Conservation (phyloP, 2,329 filamentous ascomycete genomes). For the Neonectria punicea region DNA sequence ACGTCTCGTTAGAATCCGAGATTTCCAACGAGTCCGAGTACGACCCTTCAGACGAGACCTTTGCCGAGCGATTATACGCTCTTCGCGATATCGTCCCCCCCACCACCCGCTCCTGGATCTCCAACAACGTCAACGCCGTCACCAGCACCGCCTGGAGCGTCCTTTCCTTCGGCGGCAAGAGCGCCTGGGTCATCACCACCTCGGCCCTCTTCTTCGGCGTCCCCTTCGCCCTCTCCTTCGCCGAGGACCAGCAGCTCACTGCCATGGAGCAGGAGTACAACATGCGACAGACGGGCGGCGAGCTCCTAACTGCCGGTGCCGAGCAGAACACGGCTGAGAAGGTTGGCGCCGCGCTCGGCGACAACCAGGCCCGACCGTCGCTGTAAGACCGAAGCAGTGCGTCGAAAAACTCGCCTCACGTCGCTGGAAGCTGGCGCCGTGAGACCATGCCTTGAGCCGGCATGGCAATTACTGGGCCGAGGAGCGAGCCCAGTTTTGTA, state of each 20-base stretch:
- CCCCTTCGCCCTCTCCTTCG: conserved; percentile 90
- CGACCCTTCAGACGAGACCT: conserved; percentile 66
- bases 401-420: conserved; percentile 25
- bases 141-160: conserved; percentile 60
- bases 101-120: conserved; percentile 74
- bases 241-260: conserved; percentile 95
- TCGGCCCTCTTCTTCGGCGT: conserved; percentile 90
- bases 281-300: conserved; percentile 91
- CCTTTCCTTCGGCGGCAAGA: conserved; percentile 81
- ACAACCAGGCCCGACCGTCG: conserved; percentile 58
- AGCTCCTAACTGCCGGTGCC: conserved; percentile 66
- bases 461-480: conserved; percentile 36
- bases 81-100: conserved; percentile 82
- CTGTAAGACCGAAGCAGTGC: conserved; percentile 53
- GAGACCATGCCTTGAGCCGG: conserved; percentile 32
- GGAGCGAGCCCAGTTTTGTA: conserved; percentile 40
- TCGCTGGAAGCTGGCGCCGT: conserved; percentile 18
- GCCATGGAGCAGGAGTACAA: conserved; percentile 98
- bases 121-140: conserved; percentile 68
- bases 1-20: conserved; percentile 71
- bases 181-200: conserved; percentile 90
- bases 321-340: conserved; percentile 59
- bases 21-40: conserved; percentile 84
- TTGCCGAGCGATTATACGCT: conserved; percentile 77
- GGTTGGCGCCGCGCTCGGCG: conserved; percentile 61